Base-by-base conservation (phyloP, 768 basidiomycete species). In the Boletus fagicola region DNA sequence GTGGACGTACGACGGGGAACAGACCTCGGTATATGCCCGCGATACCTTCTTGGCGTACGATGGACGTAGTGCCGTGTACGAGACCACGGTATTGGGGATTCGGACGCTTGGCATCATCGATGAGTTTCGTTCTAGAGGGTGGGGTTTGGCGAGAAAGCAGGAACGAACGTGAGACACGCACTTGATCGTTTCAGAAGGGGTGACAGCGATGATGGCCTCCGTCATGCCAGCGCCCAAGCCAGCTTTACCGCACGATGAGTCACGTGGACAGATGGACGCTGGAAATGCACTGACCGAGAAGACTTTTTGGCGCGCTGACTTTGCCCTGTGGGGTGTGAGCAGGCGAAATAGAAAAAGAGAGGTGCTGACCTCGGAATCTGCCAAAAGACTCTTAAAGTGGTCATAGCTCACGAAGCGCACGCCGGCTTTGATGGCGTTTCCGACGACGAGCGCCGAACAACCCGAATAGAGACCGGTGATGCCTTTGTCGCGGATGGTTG, bases 161-260 rank as follows among this genome's bases (percentile, higher is more conserved):
- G 10, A 7, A 18, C 8, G 22, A 18, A 12, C 6, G 30, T 11
- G 4, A 4, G 2, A 40, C 2, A 73, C 90, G 42, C 48, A 95
- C 96, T 99, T 99, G 79, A 98, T 97, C 0, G 96, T 98, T 72
- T 99, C 96, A 13, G 92, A 94, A 3, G 96, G 96, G 0, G 96
- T 98, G 4, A 99, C 96, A 2, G 96, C 96, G 54, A 98, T 84
- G 22, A 98, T 70, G 1, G 96, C 93, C 72, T 98, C 96, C 66
- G 79, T 88, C 85, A 94, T 84, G 4, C 96, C 96, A 2, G 96
- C 96, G 31, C 88, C 88, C 12, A 92, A 75, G 31, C 90, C 90
- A 57, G 90, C 90, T 85, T 28, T 64, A 35, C 20, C 9, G 49
- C 51, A 16, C 8, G 6, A 48, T 65, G 40, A 66, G 66, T 26